Evolutionary conservation across 768 basidiomycete species (phyloP).

Genomic region (Calocybe gangraenosa): DNA sequence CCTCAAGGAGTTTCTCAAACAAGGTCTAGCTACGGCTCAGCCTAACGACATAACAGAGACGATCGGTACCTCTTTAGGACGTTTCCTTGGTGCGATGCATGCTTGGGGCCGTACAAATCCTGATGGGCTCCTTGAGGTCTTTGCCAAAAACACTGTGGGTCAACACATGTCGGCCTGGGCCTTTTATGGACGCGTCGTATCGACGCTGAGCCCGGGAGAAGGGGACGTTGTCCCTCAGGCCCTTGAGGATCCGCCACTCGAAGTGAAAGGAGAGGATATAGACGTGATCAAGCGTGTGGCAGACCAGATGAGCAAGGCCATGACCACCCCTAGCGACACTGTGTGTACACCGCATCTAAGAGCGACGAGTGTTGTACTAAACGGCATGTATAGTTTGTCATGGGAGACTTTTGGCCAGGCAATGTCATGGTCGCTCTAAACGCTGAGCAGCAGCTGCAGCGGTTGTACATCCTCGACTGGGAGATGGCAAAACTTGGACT

Average conservation of each 20-base stretch:
- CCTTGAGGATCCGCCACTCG: conserved; percentile 33
- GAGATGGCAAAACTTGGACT: conserved; percentile 57
- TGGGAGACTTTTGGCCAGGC: conserved; percentile 77
- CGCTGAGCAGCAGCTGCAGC: conserved; percentile 29
- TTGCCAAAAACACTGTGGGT: conserved; percentile 32
- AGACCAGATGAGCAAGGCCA: conserved; percentile 23
- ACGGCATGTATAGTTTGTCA: conserved; percentile 38
- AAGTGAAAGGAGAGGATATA: conserved; percentile 29
- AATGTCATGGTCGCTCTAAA: conserved; percentile 50
- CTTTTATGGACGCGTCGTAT: conserved; percentile 41
- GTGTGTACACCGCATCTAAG: conserved; percentile 3
- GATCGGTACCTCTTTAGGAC: conserved; percentile 51
- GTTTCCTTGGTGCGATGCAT: conserved; percentile 53
- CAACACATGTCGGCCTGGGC: conserved; percentile 30
- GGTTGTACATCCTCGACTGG: conserved; percentile 59
- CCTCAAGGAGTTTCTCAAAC: conserved; percentile 37
- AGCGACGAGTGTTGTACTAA: not conserved
- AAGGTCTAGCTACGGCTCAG: conserved; percentile 22
- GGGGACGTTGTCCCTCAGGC: conserved; percentile 20
- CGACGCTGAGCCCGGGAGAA: conserved; percentile 24
- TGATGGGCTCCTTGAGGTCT: conserved; percentile 25
- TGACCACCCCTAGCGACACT: conserved; percentile 24
- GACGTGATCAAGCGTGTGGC: conserved; percentile 27
- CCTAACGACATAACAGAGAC: conserved; percentile 12
- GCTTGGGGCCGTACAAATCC: conserved; percentile 33